These are phyloP conservation scores for Xylariaceae sp. DNA, from an alignment of 2,329 filamentous ascomycete genomes.

Conservation along the genomic window DNA sequence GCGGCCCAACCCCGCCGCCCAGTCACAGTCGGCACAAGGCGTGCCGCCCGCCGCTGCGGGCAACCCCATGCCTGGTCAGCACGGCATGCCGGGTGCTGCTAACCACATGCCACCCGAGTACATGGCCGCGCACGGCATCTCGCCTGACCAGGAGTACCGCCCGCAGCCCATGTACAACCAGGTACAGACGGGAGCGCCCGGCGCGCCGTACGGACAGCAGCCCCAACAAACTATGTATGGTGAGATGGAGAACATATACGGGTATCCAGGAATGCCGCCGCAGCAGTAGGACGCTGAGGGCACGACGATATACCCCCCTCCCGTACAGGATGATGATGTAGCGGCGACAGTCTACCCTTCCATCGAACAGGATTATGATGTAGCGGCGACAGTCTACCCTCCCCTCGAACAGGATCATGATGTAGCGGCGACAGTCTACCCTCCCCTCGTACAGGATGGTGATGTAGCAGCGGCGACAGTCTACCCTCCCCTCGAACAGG, in stretches of 20 bases:
- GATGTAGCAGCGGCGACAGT: too few species aligned
- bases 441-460: too few species aligned
- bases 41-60: constrained; percentile 40
- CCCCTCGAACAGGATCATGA: too few species aligned
- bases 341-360: too few species aligned
- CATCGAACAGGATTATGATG: too few species aligned
- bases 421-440: too few species aligned
- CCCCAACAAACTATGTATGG: constrained; percentile 73
- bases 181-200: constrained; percentile 64
- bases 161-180: constrained; percentile 78
- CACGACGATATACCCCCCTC: constrained; percentile 14
- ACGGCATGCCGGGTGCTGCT: constrained; percentile 47
- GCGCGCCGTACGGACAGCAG: constrained; percentile 69
- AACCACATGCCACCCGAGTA: constrained; percentile 63
- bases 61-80: constrained; percentile 48
- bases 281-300: constrained; percentile 50
- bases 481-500: too few species aligned
- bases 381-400: too few species aligned
- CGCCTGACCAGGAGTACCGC: constrained; percentile 72
- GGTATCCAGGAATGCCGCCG: constrained; percentile 71
- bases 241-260: constrained; percentile 79
- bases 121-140: constrained; percentile 58
- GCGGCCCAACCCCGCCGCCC: constrained; percentile 52
- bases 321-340: constrained; percentile 2
- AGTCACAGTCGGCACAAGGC: constrained; percentile 41